A percentile compares a stretch with the other conserved stretches of the same genome.
phyloP scores from a whole-genome alignment of 768 basidiomycete species.

The Boletus rex-veris region DNA sequence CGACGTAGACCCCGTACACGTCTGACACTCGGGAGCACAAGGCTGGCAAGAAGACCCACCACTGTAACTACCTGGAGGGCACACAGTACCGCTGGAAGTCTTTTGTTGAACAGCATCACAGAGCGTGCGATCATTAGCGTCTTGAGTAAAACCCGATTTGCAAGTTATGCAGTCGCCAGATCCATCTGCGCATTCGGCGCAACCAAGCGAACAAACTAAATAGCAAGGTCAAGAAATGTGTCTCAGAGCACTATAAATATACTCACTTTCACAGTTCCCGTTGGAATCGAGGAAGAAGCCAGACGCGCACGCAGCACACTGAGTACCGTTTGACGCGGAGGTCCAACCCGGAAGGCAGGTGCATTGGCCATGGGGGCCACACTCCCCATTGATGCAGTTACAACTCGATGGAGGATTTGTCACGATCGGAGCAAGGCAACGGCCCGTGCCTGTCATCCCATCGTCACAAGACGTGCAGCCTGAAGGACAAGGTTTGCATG shows the following conservation, averaged over 20 bases:
- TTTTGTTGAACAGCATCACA: constrained; percentile 54
- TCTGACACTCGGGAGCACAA: constrained; percentile 66
- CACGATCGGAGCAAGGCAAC: constrained; percentile 54
- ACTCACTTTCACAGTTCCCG: constrained; percentile 70
- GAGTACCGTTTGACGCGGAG: constrained; percentile 64
- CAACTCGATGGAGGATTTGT: constrained; percentile 60
- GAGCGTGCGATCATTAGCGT: constrained; percentile 60
- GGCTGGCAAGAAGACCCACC: constrained; percentile 49
- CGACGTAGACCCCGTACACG: constrained; percentile 66
- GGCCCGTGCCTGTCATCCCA: constrained; percentile 74
- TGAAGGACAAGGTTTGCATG: constrained; percentile 65
- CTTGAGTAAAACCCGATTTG: constrained; percentile 63
- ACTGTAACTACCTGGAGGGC: constrained; percentile 66
- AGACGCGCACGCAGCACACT: constrained; percentile 67
- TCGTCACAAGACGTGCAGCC: constrained; percentile 73
- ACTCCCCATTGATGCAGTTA: constrained; percentile 81
- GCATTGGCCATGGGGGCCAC: constrained; percentile 66
- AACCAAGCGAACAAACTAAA: constrained; percentile 70
- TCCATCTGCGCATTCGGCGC: constrained; percentile 61
- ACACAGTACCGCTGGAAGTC: constrained; percentile 50
- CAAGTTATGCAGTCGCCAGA: constrained; percentile 74
- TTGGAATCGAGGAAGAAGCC: constrained; percentile 72
- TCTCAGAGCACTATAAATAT: not conserved
- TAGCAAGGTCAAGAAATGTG: not conserved
- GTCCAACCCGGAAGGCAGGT: constrained; percentile 77